phyloP scores from a whole-genome alignment of 176 grass and related monocot species.

The Eleusine coracana region DNA sequence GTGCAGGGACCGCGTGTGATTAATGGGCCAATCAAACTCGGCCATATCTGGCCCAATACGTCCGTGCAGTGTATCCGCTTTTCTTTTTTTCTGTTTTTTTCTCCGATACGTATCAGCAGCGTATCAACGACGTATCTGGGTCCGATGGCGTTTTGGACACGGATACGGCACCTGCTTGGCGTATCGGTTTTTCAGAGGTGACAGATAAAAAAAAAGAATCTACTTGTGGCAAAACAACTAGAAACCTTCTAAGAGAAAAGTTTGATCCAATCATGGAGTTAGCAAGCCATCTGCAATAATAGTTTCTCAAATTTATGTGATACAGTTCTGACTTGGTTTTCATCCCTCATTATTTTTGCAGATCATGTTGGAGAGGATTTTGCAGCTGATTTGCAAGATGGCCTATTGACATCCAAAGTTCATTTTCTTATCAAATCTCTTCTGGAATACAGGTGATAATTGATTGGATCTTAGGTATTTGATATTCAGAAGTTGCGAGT shows the following conservation, averaged over 20 bases:
- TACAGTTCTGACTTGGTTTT: not conserved
- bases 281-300: not conserved
- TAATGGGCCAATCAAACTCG: too few relatives aligned
- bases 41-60: too few relatives aligned
- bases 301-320: constrained; percentile 1
- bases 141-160: too few relatives aligned
- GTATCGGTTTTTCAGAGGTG: too few relatives aligned
- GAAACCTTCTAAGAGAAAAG: not conserved
- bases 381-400: constrained; percentile 41
- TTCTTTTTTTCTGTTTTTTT: too few relatives aligned
- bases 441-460: constrained; percentile 60
- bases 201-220: not conserved
- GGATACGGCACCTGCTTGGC: too few relatives aligned
- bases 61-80: too few relatives aligned
- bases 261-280: not conserved
- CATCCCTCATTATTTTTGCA: constrained; percentile 35
- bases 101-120: too few relatives aligned
- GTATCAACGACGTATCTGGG: too few relatives aligned
- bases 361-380: constrained; percentile 59
- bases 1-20: too few relatives aligned
- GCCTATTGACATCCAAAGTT: constrained; percentile 64
- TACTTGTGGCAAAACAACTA: not conserved
- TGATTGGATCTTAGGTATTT: not conserved
- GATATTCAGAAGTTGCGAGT: constrained; percentile 20
- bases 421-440: constrained; percentile 68